Evolutionary conservation across 1,284 basidiomycete species (phyloP).

Genomic region (Cryptococcus sp.): DNA sequence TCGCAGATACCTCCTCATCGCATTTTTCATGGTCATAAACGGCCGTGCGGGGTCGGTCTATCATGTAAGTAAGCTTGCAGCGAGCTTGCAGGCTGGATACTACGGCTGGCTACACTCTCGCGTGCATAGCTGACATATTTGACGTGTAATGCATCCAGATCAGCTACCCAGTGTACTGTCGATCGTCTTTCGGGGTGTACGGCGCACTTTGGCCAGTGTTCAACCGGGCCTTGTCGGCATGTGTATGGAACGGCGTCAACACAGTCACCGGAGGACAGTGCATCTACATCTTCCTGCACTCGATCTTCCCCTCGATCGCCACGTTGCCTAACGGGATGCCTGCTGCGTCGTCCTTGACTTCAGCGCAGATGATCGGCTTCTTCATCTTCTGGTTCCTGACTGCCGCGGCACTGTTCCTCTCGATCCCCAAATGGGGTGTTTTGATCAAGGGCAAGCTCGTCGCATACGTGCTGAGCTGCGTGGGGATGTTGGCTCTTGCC

Average conservation of each 20-base stretch:
- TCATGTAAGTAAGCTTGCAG: slow-evolving; percentile 30
- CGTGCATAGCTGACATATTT: not conserved
- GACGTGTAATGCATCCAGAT: slow-evolving; percentile 55
- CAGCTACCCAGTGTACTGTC: slow-evolving; percentile 74
- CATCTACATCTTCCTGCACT: slow-evolving; percentile 67
- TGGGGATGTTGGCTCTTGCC: slow-evolving; percentile 38
- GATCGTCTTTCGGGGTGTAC: slow-evolving; percentile 74
- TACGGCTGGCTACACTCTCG: no score
- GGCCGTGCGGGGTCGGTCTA: slow-evolving; percentile 41
- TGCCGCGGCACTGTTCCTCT: slow-evolving; percentile 73
- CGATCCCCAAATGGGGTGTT: slow-evolving; percentile 62
- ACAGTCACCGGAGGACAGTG: slow-evolving; percentile 57
- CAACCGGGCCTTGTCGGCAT: slow-evolving; percentile 68
- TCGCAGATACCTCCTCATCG: slow-evolving; percentile 35
- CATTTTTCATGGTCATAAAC: slow-evolving; percentile 43
- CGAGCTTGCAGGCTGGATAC: not conserved
- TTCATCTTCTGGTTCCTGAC: slow-evolving; percentile 81
- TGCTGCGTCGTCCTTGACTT: slow-evolving; percentile 60
- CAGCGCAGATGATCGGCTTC: slow-evolving; percentile 62
- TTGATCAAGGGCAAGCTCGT: slow-evolving; percentile 40
- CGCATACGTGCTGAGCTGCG: slow-evolving; percentile 31
- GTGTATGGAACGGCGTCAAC: slow-evolving; percentile 60
- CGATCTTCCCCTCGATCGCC: slow-evolving; percentile 72
- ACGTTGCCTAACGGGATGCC: slow-evolving; percentile 69
- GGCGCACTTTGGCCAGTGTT: slow-evolving; percentile 79